Conservation (phyloP, 257 asterid genomes). For the Ilex asprella region DNA sequence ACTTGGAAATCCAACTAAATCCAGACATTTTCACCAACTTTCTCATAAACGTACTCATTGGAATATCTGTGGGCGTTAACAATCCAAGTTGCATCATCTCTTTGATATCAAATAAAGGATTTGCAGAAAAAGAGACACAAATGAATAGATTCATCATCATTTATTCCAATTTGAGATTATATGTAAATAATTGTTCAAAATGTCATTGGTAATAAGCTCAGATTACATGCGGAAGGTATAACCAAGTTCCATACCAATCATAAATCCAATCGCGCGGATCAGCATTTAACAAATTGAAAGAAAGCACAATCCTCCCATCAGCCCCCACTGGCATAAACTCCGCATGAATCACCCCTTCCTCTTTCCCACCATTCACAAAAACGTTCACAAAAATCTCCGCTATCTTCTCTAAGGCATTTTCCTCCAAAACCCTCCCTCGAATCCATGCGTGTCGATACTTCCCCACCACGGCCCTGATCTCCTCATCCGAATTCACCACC, state of each 20-base stretch:
- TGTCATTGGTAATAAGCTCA: too few species aligned
- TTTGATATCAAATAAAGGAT: too few species aligned
- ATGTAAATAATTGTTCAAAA: too few species aligned
- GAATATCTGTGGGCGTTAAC: too few species aligned
- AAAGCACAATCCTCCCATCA: slow-evolving; percentile 88
- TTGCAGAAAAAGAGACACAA: too few species aligned
- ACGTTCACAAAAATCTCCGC: slow-evolving; percentile 64
- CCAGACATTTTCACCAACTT: too few species aligned
- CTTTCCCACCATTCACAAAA: slow-evolving; percentile 80
- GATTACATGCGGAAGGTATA: neutral
- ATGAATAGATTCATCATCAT: too few species aligned
- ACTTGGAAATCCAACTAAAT: too few species aligned
- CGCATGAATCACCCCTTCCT: slow-evolving; percentile 65
- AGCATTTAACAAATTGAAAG: slow-evolving; percentile 89
- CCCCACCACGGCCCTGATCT: slow-evolving; percentile 63
- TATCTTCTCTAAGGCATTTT: slow-evolving; percentile 52
- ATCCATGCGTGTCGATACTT: slow-evolving; percentile 89
- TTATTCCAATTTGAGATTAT: too few species aligned
- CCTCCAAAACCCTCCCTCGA: slow-evolving; percentile 47
- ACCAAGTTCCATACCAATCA: slow-evolving; percentile 54
- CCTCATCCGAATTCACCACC: slow-evolving; percentile 52
- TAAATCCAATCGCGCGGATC: slow-evolving; percentile 73
- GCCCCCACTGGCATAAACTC: slow-evolving; percentile 99
- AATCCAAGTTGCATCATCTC: too few species aligned
- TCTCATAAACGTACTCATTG: too few species aligned